Conservation (phyloP, 192 early-diverging fungal genomes). For the Coemansia sp. region DNA sequence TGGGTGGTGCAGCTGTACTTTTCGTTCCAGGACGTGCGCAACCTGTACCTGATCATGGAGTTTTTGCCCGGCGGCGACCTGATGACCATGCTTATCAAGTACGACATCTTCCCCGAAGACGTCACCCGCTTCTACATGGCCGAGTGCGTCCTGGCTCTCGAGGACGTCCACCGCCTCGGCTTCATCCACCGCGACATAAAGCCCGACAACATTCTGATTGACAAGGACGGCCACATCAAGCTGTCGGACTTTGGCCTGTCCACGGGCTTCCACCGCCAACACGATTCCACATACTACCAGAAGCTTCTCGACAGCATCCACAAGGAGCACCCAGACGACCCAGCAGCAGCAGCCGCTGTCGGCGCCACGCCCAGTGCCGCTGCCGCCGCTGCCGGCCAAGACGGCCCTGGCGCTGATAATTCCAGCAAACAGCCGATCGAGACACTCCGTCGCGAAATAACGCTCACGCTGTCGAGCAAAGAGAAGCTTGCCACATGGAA, state of each 20-base stretch:
- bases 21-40: slow-evolving; percentile 94
- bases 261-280: slow-evolving; percentile 98
- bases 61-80: slow-evolving; percentile 98
- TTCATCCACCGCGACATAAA: slow-evolving; percentile 94
- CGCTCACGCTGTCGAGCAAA: slow-evolving; percentile 88
- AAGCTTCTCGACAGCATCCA: slow-evolving; percentile 69
- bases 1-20: slow-evolving; percentile 99
- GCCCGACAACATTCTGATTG: slow-evolving; percentile 90
- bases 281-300: slow-evolving; percentile 96
- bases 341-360: slow-evolving; percentile 33
- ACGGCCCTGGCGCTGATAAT: not conserved
- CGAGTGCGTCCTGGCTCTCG: slow-evolving; percentile 91
- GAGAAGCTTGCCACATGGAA: slow-evolving; percentile 99
- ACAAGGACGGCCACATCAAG: slow-evolving; percentile 98
- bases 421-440: slow-evolving; percentile 54
- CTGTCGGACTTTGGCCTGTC: slow-evolving; percentile 99
- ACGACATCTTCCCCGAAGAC: slow-evolving; percentile 95
- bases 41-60: slow-evolving; percentile 99
- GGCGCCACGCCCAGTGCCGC: slow-evolving; percentile 18
- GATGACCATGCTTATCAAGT: slow-evolving; percentile 99
- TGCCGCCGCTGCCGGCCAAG: slow-evolving; percentile 8
- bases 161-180: slow-evolving; percentile 88
- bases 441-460: slow-evolving; percentile 70
- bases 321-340: slow-evolving; percentile 55
- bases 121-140: slow-evolving; percentile 99